Percentiles rank a stretch among this genome's conserved stretches.
Conservation (phyloP, 73 alveolate species). For the Stentor roeselii region DNA sequence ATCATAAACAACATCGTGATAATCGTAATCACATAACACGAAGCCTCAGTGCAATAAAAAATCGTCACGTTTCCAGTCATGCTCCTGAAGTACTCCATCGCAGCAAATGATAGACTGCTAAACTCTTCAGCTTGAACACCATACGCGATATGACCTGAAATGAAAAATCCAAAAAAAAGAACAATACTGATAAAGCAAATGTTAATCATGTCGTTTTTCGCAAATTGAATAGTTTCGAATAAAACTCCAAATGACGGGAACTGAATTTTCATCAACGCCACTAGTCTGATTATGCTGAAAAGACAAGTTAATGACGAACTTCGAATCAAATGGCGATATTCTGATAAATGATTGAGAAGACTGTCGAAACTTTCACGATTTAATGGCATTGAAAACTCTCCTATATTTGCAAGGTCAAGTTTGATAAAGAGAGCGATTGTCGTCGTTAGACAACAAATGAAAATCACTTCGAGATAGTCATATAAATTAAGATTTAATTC, state of each 20-base stretch:
- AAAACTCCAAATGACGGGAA: conserved; percentile 76
- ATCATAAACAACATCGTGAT: conserved; percentile 16
- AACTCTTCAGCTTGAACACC: conserved; percentile 33
- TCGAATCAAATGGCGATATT: conserved; percentile 27
- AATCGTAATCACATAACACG: conserved; percentile 6
- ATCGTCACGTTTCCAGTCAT: conserved; percentile 24
- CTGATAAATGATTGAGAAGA: conserved; percentile 16
- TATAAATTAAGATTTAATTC: conserved; percentile 22
- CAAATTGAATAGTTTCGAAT: conserved; percentile 58
- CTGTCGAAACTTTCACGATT: conserved; percentile 22
- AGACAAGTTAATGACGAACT: conserved; percentile 42
- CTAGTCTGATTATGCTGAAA: conserved; percentile 42
- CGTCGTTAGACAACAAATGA: conserved; percentile 30
- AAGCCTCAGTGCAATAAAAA: neutral
- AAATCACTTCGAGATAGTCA: conserved; percentile 32
- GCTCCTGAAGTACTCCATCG: conserved; percentile 34
- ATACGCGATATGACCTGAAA: conserved; percentile 36
- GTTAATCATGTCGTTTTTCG: conserved; percentile 45
- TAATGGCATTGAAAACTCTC: conserved; percentile 35
- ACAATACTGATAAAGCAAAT: conserved; percentile 36
- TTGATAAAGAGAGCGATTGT: neutral
- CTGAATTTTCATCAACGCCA: conserved; percentile 45
- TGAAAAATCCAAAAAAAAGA: conserved; percentile 23
- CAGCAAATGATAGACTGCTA: conserved; percentile 22
- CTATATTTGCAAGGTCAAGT: conserved; percentile 5